Base-by-base conservation (phyloP, 164 flowering plant species). In the Nelumbo lutea region DNA sequence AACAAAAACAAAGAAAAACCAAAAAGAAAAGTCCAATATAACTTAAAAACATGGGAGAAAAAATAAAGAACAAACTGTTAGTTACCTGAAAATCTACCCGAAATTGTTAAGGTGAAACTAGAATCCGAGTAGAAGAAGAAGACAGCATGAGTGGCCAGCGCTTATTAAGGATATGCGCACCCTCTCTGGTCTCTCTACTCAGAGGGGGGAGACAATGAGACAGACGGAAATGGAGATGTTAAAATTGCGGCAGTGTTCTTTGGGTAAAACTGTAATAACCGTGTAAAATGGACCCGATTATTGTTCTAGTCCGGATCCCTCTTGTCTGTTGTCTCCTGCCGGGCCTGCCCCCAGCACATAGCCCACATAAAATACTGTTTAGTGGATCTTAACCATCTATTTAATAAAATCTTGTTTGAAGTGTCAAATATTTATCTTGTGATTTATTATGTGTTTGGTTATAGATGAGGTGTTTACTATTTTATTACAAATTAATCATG, bases 91-190 rank as follows among this genome's bases (percentile, higher is more conserved):
- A 52, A 61, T 15, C 9, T 62, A 52, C 48, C 59, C 57, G 27
- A 27, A 27, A 27, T 27, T 27, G 27, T 27, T 27, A 27, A 27
- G 68, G 45, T 1, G 13, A 53, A 59, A 65, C 52, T 50, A 7
- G 59, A 59, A 59, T 41, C 64, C 53, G 39, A 11, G 1, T 8
- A 47, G 3, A 68, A 1, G 10, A 38, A 46, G 59, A 4, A 62
- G 8, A 47, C n/a, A 4, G 52, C 2, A 13, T 42, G 46, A 53
- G 39, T 53, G 41, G 60, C 2, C 41, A 14, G 60, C 68, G 60
- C 61, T 42, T 6, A 10, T 53, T 51, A 42, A 66, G 55, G 3
- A 8, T 46, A 0, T 48, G 67, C 67, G 56, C 67, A 64, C 67
- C 67, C 55, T 6, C 14, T 40, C 67, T 11, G 13, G 8, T 13